Evolutionary conservation across 2,329 filamentous ascomycete genomes (phyloP).

Genomic region (Passalora sequoiae): DNA sequence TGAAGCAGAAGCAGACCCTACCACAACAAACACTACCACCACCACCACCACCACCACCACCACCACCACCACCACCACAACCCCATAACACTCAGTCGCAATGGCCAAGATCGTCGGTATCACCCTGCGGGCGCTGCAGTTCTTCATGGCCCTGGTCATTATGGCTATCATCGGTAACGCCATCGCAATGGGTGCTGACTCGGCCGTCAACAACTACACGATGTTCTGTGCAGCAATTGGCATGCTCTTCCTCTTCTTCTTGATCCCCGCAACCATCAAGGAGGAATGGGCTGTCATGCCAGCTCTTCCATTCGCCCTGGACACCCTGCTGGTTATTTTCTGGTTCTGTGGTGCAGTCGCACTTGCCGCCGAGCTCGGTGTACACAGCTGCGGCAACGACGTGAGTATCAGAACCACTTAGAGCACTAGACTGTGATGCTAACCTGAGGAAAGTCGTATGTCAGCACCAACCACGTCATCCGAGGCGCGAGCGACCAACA

Average conservation of each 20-base stretch:
- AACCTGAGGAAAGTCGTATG: slow-evolving; percentile 33
- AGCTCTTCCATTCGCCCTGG: slow-evolving; percentile 52
- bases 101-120: slow-evolving; percentile 10
- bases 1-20: no score
- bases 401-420: neutral
- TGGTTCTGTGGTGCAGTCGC: slow-evolving; percentile 67
- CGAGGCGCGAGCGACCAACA: slow-evolving; percentile 45
- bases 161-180: slow-evolving; percentile 60
- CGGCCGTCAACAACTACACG: slow-evolving; percentile 54
- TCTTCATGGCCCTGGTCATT: slow-evolving; percentile 56
- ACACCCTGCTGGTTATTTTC: slow-evolving; percentile 59
- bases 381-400: slow-evolving; percentile 55
- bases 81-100: slow-evolving; percentile 5
- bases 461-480: slow-evolving; percentile 37
- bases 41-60: no score
- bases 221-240: slow-evolving; percentile 65
- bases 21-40: no score
- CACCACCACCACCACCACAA: no score
- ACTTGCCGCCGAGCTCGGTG: slow-evolving; percentile 63
- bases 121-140: slow-evolving; percentile 38
- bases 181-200: slow-evolving; percentile 48
- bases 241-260: slow-evolving; percentile 62
- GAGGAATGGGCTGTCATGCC: slow-evolving; percentile 49
- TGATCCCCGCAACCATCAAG: slow-evolving; percentile 54
- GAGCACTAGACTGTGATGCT: slow-evolving; percentile 1